Percentiles rank a stretch among this genome's conserved stretches.
Evolutionary conservation across 2,329 filamentous ascomycete species (phyloP).

Genomic region (Hypoxylon sp.): DNA sequence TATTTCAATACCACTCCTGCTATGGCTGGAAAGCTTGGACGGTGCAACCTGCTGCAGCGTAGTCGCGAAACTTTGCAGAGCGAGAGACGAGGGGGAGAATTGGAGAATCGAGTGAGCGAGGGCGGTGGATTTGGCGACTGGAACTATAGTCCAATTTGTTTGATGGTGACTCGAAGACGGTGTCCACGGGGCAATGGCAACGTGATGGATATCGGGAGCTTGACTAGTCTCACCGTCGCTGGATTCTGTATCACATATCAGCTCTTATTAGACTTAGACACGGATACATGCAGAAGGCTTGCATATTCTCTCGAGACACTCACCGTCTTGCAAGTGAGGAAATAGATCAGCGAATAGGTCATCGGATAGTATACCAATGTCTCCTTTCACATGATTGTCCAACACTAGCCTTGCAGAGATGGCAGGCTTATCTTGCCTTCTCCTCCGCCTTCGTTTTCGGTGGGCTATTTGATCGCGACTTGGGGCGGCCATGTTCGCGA

Average conservation of each 20-base stretch:
- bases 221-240: constrained; percentile 50
- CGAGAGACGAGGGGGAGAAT: constrained; percentile 78
- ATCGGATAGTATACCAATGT: constrained; percentile 87
- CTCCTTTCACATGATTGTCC: constrained; percentile 86
- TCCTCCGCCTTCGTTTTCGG: constrained; percentile 63
- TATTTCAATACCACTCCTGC: constrained; percentile 85
- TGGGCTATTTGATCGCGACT: constrained; percentile 32
- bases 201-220: constrained; percentile 65
- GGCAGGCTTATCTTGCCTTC: constrained; percentile 77
- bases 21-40: constrained; percentile 78
- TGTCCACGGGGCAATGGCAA: constrained; percentile 81
- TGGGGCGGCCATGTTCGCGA: constrained; percentile 42
- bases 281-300: constrained; percentile 24
- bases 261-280: constrained; percentile 28
- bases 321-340: constrained; percentile 69
- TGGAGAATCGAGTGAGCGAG: constrained; percentile 83
- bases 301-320: constrained; percentile 50
- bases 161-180: constrained; percentile 70
- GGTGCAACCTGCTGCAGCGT: constrained; percentile 79
- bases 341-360: constrained; percentile 88
- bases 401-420: constrained; percentile 85
- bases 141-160: constrained; percentile 86
- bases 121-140: constrained; percentile 74
- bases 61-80: constrained; percentile 83
- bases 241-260: constrained; percentile 46